A percentile compares a stretch with the other conserved stretches of the same genome.
Conservation (phyloP, 164 flowering plant species). For the Pachysandra terminalis region DNA sequence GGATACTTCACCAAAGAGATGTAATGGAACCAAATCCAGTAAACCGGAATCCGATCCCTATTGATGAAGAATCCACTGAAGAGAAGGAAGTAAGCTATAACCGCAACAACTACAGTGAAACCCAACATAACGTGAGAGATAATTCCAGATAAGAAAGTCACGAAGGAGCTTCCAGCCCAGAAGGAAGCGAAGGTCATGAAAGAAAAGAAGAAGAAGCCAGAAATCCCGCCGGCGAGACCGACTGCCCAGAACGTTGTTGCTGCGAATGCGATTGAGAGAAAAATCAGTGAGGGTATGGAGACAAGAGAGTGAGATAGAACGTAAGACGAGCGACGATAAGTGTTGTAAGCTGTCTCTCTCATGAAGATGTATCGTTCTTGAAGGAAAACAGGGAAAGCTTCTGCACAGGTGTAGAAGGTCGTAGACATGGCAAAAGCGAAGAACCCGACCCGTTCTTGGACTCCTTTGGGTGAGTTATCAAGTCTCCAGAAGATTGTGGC, state of each 20-base stretch:
- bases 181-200: conserved; percentile 57
- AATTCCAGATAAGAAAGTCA: conserved; percentile 84
- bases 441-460: conserved; percentile 86
- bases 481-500: conserved; percentile 86
- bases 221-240: conserved; percentile 70
- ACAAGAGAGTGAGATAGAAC: conserved; percentile 67
- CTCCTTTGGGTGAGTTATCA: conserved; percentile 77
- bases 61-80: conserved; percentile 91
- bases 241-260: conserved; percentile 70
- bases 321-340: conserved; percentile 88
- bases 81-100: conserved; percentile 77
- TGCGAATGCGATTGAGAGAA: conserved; percentile 68
- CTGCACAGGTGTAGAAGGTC: conserved; percentile 93
- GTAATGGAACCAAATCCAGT: conserved; percentile 98
- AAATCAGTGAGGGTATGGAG: conserved; percentile 52
- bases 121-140: conserved; percentile 83
- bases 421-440: conserved; percentile 99
- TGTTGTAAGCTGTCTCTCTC: conserved; percentile 94
- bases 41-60: conserved; percentile 66
- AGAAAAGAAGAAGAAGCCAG: conserved; percentile 72
- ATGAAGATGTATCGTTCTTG: conserved; percentile 91
- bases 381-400: conserved; percentile 85
- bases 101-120: conserved; percentile 72
- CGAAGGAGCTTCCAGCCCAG: conserved; percentile 95
- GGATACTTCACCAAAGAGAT: conserved; percentile 85